phyloP scores from a whole-genome alignment of 306 rosid genomes.

The Lathyrus tuberosus region DNA sequence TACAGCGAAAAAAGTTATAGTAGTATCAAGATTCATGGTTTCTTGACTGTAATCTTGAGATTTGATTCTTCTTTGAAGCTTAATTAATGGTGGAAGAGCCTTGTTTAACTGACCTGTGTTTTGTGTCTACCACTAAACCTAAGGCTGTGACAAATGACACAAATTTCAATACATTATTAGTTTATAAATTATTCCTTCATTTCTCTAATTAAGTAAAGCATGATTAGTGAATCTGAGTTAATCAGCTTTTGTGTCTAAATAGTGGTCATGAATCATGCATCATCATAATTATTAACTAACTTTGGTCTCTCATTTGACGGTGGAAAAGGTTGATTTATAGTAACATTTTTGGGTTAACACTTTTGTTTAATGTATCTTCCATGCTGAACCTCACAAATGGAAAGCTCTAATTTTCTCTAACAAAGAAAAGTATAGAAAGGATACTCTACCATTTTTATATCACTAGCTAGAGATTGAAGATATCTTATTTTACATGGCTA shows the following conservation, averaged over 20 bases:
- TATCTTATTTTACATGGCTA: background rate
- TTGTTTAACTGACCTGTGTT: constrained; percentile 21
- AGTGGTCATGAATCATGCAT: constrained; percentile 28
- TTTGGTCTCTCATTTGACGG: constrained; percentile 26
- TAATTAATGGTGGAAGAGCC: no score
- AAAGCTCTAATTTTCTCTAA: background rate
- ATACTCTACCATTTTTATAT: background rate
- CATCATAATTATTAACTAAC: constrained; percentile 17
- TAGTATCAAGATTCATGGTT: constrained; percentile 31
- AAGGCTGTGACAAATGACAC: constrained; percentile 31
- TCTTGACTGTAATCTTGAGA: constrained; percentile 25
- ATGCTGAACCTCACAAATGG: constrained; percentile 7
- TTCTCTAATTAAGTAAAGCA: constrained; percentile 16
- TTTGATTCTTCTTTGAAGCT: constrained; percentile 27
- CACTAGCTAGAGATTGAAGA: background rate
- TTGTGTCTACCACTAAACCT: constrained; percentile 35
- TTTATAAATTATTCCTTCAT: constrained; percentile 26
- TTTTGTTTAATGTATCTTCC: constrained; percentile 20
- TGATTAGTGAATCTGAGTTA: constrained; percentile 39
- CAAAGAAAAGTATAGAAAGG: background rate
- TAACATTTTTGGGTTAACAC: background rate
- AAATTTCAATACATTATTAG: constrained; percentile 29
- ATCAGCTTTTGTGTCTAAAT: constrained; percentile 42
- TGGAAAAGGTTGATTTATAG: constrained; percentile 21
- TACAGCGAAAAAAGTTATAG: constrained; percentile 28